phyloP scores from a whole-genome alignment of 73 alveolate species.

The Vitrella brassicaformis region DNA sequence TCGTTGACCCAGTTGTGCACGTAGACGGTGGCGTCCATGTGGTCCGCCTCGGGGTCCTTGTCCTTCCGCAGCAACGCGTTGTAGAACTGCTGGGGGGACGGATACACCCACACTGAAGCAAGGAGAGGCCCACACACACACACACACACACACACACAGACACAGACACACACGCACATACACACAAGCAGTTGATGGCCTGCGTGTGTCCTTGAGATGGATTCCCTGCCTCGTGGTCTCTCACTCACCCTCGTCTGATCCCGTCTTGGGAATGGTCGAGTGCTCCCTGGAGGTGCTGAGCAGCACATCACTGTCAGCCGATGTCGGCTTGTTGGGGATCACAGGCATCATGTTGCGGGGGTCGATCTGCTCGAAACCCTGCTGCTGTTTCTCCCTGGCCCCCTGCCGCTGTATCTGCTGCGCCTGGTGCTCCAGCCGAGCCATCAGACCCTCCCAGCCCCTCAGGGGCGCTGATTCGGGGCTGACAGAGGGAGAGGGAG shows the following conservation, averaged over 20 bases:
- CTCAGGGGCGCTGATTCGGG: background rate
- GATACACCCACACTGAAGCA: background rate
- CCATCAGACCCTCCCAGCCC: background rate
- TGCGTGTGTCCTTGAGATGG: background rate
- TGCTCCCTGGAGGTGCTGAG: background rate
- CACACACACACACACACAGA: background rate
- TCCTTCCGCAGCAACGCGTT: background rate
- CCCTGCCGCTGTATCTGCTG: background rate
- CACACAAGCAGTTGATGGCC: background rate
- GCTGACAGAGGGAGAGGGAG: background rate
- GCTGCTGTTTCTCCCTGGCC: background rate
- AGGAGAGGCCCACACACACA: background rate
- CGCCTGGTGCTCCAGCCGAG: background rate
- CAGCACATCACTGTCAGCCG: background rate
- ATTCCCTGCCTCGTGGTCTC: background rate
- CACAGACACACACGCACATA: background rate
- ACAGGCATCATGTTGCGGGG: background rate
- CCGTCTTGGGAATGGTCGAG: background rate
- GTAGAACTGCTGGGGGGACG: background rate
- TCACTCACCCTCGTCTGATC: background rate
- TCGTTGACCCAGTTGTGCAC: background rate
- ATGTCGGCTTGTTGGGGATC: background rate
- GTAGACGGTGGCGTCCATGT: background rate
- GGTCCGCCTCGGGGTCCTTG: background rate
- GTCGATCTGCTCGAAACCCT: background rate